Conservation (phyloP, 495 filamentous ascomycete species). For the Podospora comata region DNA sequence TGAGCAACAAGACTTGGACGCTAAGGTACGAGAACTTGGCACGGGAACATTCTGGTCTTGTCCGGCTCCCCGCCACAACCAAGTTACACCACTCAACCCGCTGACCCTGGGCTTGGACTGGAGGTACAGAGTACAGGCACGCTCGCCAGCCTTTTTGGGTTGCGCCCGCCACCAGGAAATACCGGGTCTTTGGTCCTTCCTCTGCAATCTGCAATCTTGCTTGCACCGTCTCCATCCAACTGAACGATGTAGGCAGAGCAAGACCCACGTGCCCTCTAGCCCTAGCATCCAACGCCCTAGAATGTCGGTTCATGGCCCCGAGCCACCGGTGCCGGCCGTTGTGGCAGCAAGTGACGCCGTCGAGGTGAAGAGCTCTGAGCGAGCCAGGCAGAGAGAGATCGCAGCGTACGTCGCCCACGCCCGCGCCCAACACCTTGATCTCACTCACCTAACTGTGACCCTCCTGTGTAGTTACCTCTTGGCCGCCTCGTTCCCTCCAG, state of each 20-base stretch:
- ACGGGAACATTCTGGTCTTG: background rate
- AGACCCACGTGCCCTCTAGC: background rate
- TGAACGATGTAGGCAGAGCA: background rate
- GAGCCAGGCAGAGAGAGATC: slow-evolving; percentile 3
- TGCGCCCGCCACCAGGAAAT: background rate
- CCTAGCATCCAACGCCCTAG: background rate
- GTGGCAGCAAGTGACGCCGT: background rate
- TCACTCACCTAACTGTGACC: background rate
- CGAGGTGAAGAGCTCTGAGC: background rate
- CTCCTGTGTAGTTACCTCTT: slow-evolving; percentile 21
- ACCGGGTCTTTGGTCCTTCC: background rate
- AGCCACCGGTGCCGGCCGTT: background rate
- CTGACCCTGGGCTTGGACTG: too few species aligned
- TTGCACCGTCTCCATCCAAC: background rate
- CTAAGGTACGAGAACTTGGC: background rate
- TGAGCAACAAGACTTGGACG: background rate
- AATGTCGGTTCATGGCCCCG: background rate
- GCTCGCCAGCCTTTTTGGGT: background rate
- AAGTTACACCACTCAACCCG: too few species aligned
- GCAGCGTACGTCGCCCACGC: background rate
- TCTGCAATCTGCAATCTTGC: background rate
- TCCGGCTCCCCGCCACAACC: background rate
- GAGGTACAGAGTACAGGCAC: background rate
- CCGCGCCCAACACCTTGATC: background rate
- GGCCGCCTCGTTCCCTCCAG: slow-evolving; percentile 27